A percentile compares a stretch with the other conserved stretches of the same genome.
Conservation (phyloP, 345 rosid genomes). For the Citrus hindsii region DNA sequence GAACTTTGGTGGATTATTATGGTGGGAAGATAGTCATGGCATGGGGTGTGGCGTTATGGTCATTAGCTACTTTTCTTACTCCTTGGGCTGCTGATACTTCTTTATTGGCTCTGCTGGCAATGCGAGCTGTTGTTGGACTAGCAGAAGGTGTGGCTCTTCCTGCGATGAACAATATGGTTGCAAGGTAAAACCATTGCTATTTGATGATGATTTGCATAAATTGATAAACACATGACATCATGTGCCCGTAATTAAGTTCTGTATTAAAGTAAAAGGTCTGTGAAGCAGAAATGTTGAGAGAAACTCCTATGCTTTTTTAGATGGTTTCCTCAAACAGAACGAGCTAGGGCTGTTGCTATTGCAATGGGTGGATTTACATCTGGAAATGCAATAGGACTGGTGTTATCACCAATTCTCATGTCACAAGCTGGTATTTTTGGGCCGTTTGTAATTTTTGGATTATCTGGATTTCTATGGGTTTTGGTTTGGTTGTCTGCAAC, state of each 20-base stretch:
- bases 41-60: slow-evolving; percentile 94
- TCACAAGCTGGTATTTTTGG: slow-evolving; percentile 85
- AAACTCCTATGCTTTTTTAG: slow-evolving; percentile 51
- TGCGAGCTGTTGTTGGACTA: slow-evolving; percentile 77
- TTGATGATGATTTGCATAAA: slow-evolving; percentile 10
- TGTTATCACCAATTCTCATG: slow-evolving; percentile 88
- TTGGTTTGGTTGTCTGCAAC: slow-evolving; percentile 92
- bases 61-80: slow-evolving; percentile 82
- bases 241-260: slow-evolving; percentile 3
- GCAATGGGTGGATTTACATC: slow-evolving; percentile 98
- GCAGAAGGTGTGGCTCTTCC: slow-evolving; percentile 99
- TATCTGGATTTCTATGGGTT: slow-evolving; percentile 93
- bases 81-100: slow-evolving; percentile 98
- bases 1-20: slow-evolving; percentile 83
- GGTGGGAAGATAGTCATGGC: slow-evolving; percentile 95
- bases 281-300: slow-evolving; percentile 31
- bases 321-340: slow-evolving; percentile 96
- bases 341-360: slow-evolving; percentile 86
- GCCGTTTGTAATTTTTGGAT: slow-evolving; percentile 88
- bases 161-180: slow-evolving; percentile 97
- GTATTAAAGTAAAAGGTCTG: slow-evolving; percentile 11
- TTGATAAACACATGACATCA: background rate
- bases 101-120: slow-evolving; percentile 59
- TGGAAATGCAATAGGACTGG: slow-evolving; percentile 87
- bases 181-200: slow-evolving; percentile 50